These are phyloP conservation scores for Ascoidea tarda DNA, from an alignment of 805 yeast species.

Conservation along the genomic window DNA sequence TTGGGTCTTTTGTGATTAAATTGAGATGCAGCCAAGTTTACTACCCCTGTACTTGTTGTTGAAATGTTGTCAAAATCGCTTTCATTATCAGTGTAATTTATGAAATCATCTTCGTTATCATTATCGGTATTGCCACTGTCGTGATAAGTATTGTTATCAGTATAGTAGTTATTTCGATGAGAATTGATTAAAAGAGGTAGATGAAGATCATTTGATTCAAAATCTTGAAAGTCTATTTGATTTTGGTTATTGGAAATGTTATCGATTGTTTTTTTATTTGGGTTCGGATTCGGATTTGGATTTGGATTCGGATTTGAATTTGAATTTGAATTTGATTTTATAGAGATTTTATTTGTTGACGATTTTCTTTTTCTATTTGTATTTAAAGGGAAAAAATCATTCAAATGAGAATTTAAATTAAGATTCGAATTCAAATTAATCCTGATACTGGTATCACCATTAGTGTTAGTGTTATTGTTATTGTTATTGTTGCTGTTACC, in stretches of 20 bases:
- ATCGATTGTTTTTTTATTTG: background rate
- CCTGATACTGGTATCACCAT: too few species aligned
- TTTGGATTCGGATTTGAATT: background rate
- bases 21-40: constrained; percentile 5
- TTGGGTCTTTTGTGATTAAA: constrained; percentile 36
- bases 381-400: background rate
- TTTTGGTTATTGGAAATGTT: background rate
- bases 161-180: background rate
- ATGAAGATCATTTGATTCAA: background rate
- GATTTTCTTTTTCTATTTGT: background rate
- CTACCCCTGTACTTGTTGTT: constrained; percentile 4
- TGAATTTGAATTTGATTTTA: background rate
- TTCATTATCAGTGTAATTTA: constrained; percentile 3
- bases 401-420: background rate
- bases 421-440: too few species aligned
- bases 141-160: background rate
- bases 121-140: background rate
- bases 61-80: constrained; percentile 6
- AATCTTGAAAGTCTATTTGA: background rate
- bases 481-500: too few species aligned
- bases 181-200: too few species aligned
- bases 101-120: constrained; percentile 5
- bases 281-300: too few species aligned
- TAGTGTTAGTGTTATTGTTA: too few species aligned
- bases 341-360: background rate